Base-by-base conservation (phyloP, 805 yeast genomes). In the Lachancea sp. region DNA sequence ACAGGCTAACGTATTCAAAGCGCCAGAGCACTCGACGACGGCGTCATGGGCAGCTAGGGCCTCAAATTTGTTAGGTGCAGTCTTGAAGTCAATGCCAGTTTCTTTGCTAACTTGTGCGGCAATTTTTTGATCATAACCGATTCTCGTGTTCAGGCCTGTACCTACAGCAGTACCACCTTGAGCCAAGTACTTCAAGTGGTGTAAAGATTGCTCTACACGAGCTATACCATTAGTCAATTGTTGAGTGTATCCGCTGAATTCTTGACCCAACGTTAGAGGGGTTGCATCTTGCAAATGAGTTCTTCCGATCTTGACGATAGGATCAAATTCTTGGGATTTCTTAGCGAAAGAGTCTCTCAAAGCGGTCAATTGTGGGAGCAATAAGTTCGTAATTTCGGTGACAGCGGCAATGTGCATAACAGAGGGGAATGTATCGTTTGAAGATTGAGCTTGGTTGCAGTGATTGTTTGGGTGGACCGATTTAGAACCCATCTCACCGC, bases 91-190 rank as follows among this genome's bases (percentile, higher is more conserved):
- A 58, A 85, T 73, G 44, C 96, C 96, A 43, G 97, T 88, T 67
- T 86, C 77, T 53, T 77, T 75, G 45, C 94, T 65, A 34, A 92
- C 95, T 67, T 83, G 79, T 45, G 74, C 80, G 46, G 98, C 98
- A 53, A 92, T 79, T 54, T 83, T 79, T 55, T 71, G 80, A 56
- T 87, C 95, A 63, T 83, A 92, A 19, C 97, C 97, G 61, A 78
- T 76, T 63, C 69, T 81, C 68, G 97, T 90, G 79, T 92, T 92
- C 56, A 92, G 77, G 51, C 98, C 98, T 42, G 98, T 92, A 56
- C 98, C 98, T 42, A 92, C 98, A 47, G 98, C 98, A 48, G 98
- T 92, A 71, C 98, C 98, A 72, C 98, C 98, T 74, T 92, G 98
- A 35, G 98, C 98, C 54, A 92, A 77, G 63, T 63, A 78, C 57